Base-by-base conservation (phyloP, 257 asterid species). In the Salvia miltiorrhiza region DNA sequence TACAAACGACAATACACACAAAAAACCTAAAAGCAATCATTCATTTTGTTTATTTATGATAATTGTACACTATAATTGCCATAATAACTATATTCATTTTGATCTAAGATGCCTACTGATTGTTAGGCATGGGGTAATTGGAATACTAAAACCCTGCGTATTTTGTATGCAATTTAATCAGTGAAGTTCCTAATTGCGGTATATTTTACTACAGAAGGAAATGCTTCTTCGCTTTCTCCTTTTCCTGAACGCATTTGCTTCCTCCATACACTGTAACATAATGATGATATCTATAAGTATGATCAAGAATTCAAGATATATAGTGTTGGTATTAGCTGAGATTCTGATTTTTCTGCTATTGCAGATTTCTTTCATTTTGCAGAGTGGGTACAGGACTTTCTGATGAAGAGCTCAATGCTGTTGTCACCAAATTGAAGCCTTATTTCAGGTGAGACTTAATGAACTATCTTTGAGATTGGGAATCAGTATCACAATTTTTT, bases 381-480 rank as follows among this genome's bases (percentile, higher is more conserved):
- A 80, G 97, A 78, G 99, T 93, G 73, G 99, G 97, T 67, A 93
- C 96, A 23, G 99, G 99, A 61, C 97, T 93, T 70, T 88, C 99
- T 68, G 96, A 93, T 26, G 96, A 90, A 79, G 99, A 90, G 88
- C 96, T 85, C 74, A 79, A 82, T 73, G 78, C 85, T 61, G 81
- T 93, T 77, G 90, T 90, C 78, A 75, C 84, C 67, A 89, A 85
- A 78, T 89, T 90, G 78, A 86, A 86, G 73, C 99, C 97, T 59
- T 87, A 86, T 80, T 80, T 93, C 79, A 87, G 92, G 98, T 86
- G 77, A 41, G 60, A 65, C 57, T 69, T 71, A 60, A 60, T 60
- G 35, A 45, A 20, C 40, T 21, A 32, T 28, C 20, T 56, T 45
- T 49, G 50, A 30, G 35, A 48, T 40, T 72, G 48, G 45, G 70